These are phyloP conservation scores for Ceratobasidium sp. DNA, from an alignment of 1,284 basidiomycete species.

Conservation along the genomic window DNA sequence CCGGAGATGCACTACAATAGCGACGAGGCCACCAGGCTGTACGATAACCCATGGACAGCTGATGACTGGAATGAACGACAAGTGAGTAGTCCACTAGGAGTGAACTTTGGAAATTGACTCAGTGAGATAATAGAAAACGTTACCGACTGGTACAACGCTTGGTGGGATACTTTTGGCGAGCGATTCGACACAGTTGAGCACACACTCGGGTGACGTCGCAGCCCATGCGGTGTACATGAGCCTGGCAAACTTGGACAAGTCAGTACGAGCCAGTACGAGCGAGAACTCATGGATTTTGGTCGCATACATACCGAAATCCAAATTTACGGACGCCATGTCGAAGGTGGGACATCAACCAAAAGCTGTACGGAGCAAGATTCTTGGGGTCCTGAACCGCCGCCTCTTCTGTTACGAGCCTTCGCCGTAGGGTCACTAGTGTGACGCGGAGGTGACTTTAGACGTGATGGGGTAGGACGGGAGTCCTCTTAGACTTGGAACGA, in stretches of 20 bases:
- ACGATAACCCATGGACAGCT: background rate
- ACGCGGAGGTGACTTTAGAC: too few relatives aligned
- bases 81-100: background rate
- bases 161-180: constrained; percentile 20
- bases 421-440: too few relatives aligned
- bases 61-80: constrained; percentile 1
- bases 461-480: too few relatives aligned
- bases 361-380: constrained; percentile 12
- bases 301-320: constrained; percentile 42
- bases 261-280: constrained; percentile 29
- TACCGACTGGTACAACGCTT: constrained; percentile 26
- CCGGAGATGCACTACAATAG: constrained; percentile 1
- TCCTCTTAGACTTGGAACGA: too few relatives aligned
- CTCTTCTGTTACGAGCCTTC: too few relatives aligned
- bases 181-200: constrained; percentile 31
- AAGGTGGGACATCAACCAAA: constrained; percentile 14
- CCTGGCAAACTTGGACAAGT: constrained; percentile 35
- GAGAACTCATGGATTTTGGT: constrained; percentile 38
- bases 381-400: constrained; percentile 11
- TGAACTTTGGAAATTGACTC: background rate
- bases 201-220: constrained; percentile 31
- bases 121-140: background rate
- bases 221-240: constrained; percentile 39
- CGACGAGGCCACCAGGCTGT: background rate
- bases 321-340: constrained; percentile 16